These are phyloP conservation scores for Colletotrichum spaethianum DNA, from an alignment of 2,329 filamentous ascomycete genomes.

Conservation along the genomic window DNA sequence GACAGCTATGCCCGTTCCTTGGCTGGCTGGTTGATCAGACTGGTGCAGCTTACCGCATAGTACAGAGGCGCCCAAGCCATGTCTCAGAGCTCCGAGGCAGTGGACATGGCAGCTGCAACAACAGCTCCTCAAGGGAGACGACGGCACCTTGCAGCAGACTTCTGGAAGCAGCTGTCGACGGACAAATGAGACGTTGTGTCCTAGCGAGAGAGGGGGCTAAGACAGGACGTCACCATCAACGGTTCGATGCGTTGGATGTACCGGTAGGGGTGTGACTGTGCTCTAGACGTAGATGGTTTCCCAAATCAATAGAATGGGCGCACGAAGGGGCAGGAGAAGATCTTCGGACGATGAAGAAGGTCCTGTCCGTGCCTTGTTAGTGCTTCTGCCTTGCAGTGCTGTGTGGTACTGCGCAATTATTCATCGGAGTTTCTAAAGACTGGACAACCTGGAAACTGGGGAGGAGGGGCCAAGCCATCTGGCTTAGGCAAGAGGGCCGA, in stretches of 20 bases:
- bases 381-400: slow-evolving; percentile 1
- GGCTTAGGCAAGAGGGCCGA: slow-evolving; percentile 25
- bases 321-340: background rate
- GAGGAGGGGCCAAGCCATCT: slow-evolving; percentile 6
- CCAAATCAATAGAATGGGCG: background rate
- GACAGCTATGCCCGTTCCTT: background rate
- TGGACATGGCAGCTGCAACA: background rate
- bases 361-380: background rate
- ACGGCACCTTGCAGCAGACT: background rate
- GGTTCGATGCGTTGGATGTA: background rate
- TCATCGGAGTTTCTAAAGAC: background rate
- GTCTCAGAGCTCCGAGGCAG: background rate
- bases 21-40: background rate
- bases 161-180: slow-evolving; percentile 5
- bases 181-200: background rate
- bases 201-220: background rate
- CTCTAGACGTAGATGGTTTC: slow-evolving; percentile 5
- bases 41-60: background rate
- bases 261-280: background rate
- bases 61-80: background rate
- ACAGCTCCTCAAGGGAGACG: background rate
- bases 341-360: slow-evolving; percentile 12
- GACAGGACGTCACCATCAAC: slow-evolving; percentile 15
- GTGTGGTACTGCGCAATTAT: background rate
- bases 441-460: background rate